Conservation (phyloP, 2,329 filamentous ascomycete species). For the Hypoxylon sp. region DNA sequence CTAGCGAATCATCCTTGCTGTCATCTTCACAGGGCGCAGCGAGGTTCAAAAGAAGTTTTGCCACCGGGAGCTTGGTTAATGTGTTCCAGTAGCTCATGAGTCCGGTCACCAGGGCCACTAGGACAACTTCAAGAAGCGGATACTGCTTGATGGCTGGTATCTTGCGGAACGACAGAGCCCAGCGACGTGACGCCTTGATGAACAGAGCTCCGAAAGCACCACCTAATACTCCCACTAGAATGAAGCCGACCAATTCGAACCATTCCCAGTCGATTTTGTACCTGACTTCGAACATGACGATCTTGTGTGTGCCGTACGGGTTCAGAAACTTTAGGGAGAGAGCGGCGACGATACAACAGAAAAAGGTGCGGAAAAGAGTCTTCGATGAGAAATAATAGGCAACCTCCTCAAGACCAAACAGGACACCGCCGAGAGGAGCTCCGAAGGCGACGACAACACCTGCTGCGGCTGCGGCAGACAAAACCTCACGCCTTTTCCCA, state of each 20-base stretch:
- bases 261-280: slow-evolving; percentile 93
- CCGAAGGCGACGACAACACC: slow-evolving; percentile 96
- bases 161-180: slow-evolving; percentile 89
- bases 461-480: slow-evolving; percentile 92
- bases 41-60: slow-evolving; percentile 89
- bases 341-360: slow-evolving; percentile 95
- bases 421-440: slow-evolving; percentile 85
- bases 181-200: slow-evolving; percentile 92
- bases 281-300: slow-evolving; percentile 94
- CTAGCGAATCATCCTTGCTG: slow-evolving; percentile 71
- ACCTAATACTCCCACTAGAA: slow-evolving; percentile 86
- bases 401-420: slow-evolving; percentile 96
- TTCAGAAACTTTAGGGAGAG: slow-evolving; percentile 94
- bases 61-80: slow-evolving; percentile 88
- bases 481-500: slow-evolving; percentile 89
- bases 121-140: slow-evolving; percentile 86
- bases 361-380: slow-evolving; percentile 96
- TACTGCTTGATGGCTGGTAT: slow-evolving; percentile 83
- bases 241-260: slow-evolving; percentile 89
- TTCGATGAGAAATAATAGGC: slow-evolving; percentile 98
- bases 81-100: slow-evolving; percentile 93
- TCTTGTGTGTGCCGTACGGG: slow-evolving; percentile 95
- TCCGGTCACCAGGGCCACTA: slow-evolving; percentile 88
- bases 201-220: slow-evolving; percentile 90
- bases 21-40: slow-evolving; percentile 87